Conservation (phyloP, 164 flowering plant species). For the Pachysandra terminalis region DNA sequence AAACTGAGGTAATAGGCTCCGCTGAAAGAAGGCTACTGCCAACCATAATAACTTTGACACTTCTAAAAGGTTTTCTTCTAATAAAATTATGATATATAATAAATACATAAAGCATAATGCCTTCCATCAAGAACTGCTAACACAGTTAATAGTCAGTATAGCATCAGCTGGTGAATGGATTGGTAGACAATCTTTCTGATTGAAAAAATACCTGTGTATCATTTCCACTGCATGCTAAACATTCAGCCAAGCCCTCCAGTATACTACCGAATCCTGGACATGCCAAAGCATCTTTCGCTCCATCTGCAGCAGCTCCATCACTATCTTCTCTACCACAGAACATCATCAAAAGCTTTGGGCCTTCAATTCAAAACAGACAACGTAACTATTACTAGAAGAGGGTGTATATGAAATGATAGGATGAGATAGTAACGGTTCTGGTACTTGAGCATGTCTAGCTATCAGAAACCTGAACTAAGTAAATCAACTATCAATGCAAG, state of each 20-base stretch:
- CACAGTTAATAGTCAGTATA: too few relatives aligned
- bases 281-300: slow-evolving; percentile 14
- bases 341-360: slow-evolving; percentile 54
- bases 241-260: slow-evolving; percentile 73
- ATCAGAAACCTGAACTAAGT: neutral
- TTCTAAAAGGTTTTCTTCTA: neutral
- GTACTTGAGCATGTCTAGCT: neutral
- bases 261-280: slow-evolving; percentile 32
- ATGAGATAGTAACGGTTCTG: neutral
- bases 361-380: slow-evolving; percentile 34
- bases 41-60: too few relatives aligned
- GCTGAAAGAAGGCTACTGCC: too few relatives aligned
- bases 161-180: neutral
- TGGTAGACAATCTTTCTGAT: neutral
- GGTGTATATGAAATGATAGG: neutral
- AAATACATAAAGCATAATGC: neutral
- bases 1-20: too few relatives aligned
- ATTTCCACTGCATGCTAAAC: slow-evolving; percentile 52
- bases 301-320: slow-evolving; percentile 22
- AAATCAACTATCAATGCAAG: neutral
- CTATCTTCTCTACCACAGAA: slow-evolving; percentile 35
- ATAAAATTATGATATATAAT: neutral
- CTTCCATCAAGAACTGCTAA: neutral
- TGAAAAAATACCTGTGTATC: slow-evolving; percentile 41
- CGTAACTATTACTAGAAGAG: neutral